Percentiles rank a stretch among this genome's conserved stretches.
These are phyloP conservation scores for Magnusiomyces suaveolens DNA, from an alignment of 1,139 yeast genomes.

Conservation along the genomic window DNA sequence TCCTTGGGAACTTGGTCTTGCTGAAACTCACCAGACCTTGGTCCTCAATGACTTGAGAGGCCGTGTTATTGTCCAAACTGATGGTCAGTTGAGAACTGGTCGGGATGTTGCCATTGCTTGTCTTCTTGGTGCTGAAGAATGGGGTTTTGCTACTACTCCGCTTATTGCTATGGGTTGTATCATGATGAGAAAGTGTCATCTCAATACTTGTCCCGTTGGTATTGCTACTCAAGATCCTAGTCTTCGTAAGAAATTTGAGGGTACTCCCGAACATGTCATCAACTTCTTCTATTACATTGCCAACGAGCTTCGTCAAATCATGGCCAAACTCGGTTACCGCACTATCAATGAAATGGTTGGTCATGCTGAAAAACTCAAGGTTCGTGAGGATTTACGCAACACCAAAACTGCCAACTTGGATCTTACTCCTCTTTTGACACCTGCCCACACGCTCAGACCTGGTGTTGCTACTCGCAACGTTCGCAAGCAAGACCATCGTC, in stretches of 20 bases:
- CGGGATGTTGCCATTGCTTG: slow-evolving; percentile 94
- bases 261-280: slow-evolving; percentile 97
- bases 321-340: slow-evolving; percentile 93
- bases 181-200: slow-evolving; percentile 89
- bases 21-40: slow-evolving; percentile 95
- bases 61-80: slow-evolving; percentile 89
- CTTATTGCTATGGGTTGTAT: slow-evolving; percentile 96
- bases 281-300: slow-evolving; percentile 94
- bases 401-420: slow-evolving; percentile 89
- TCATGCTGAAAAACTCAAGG: slow-evolving; percentile 79
- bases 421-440: slow-evolving; percentile 85
- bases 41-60: slow-evolving; percentile 94
- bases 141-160: slow-evolving; percentile 97
- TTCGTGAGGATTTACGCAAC: slow-evolving; percentile 75
- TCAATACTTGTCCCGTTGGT: slow-evolving; percentile 94
- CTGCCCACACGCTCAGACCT: slow-evolving; percentile 95
- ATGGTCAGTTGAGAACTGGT: slow-evolving; percentile 95
- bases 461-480: slow-evolving; percentile 92
- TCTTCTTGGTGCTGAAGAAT: slow-evolving; percentile 93
- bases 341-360: slow-evolving; percentile 98
- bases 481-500: slow-evolving; percentile 87
- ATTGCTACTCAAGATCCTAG: slow-evolving; percentile 98
- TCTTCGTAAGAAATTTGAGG: slow-evolving; percentile 81
- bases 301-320: slow-evolving; percentile 80
- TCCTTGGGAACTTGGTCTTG: slow-evolving; percentile 98